These are phyloP conservation scores for Yamadazyma sp. DNA, from an alignment of 805 yeast species.

Conservation along the genomic window DNA sequence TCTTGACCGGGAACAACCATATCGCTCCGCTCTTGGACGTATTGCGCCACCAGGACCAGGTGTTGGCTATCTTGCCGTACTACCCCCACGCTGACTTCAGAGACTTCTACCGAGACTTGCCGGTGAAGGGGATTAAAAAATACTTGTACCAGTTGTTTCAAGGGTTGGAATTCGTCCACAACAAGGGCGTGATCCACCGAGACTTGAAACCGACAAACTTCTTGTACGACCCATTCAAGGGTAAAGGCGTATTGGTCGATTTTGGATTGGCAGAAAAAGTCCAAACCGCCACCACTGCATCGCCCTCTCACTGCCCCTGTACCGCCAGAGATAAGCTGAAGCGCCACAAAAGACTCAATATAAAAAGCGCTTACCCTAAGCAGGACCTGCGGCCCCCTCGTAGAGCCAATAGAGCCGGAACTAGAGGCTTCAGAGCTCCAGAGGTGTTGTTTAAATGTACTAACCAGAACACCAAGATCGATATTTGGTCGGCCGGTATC, in stretches of 20 bases:
- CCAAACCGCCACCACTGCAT: constrained; percentile 4
- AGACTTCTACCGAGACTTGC: constrained; percentile 77
- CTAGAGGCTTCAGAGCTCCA: constrained; percentile 93
- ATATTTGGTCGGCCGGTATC: constrained; percentile 92
- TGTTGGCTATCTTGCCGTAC: constrained; percentile 87
- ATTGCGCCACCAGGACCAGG: constrained; percentile 83
- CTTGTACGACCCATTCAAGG: constrained; percentile 61
- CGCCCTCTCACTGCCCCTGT: constrained; percentile 56
- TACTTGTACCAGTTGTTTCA: constrained; percentile 79
- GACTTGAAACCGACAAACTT: constrained; percentile 62
- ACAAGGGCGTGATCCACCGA: constrained; percentile 41
- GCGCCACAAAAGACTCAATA: constrained; percentile 24
- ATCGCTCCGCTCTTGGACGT: constrained; percentile 93
- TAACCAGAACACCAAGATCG: constrained; percentile 77
- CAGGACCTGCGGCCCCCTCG: constrained; percentile 86
- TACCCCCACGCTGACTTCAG: constrained; percentile 90
- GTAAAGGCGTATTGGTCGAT: constrained; percentile 82
- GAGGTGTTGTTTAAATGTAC: constrained; percentile 87
- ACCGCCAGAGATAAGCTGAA: constrained; percentile 21
- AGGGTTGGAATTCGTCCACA: constrained; percentile 65
- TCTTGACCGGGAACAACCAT: constrained; percentile 62
- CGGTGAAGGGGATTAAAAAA: constrained; percentile 73
- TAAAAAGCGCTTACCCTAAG: constrained; percentile 67
- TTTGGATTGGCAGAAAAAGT: constrained; percentile 83
- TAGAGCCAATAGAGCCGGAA: constrained; percentile 96